Evolutionary conservation across 2,329 filamentous ascomycete species (phyloP), one percentile per base, ranked within the genome.

Genomic region (Microdochium bolleyi): DNA sequence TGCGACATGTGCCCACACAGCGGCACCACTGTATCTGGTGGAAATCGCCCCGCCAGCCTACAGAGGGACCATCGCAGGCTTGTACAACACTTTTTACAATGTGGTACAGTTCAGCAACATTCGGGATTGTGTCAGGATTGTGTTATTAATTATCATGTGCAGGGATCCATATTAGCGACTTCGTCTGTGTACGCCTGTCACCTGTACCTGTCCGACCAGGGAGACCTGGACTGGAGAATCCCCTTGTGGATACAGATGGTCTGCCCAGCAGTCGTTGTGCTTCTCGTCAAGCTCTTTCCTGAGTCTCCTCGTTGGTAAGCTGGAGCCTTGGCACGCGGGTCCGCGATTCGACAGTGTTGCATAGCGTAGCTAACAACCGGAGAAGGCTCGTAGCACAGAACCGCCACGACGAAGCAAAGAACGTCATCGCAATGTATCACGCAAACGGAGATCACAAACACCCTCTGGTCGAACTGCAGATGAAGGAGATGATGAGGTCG

Each of bases 11-110:
- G 75, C 77, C 2, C 72, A 76, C 13, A 75, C 76, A 2, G 78
- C 80, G 1, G 80, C 79, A 0, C 82, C 82, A 0, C 73, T 80
- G 9, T 83, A 82, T 57, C 73, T 82, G 10, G 77, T 80, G 21
- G 82, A 85, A 61, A 78, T 83, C 51, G 73, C 79, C 0, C 82
- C 84, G 53, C 80, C 83, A 1, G 70, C 74, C 2, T 80, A 80
- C 58, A 75, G 82, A 51, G 81, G 77, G 24, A 73, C 81, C 2
- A 68, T 83, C 21, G 82, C 80, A 0, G 82, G 79, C n/a, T 70
- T 79, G 25, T 72, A 71, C 54, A 73, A 73, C 49, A 72, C 70
- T 1, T 66, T 72, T 46, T 73, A 70, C 57, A 71, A 71, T 24
- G 61, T 73, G 21, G 61, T 41, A 41, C 37, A 16, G 37, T n/a